Percentiles rank a stretch among this genome's conserved stretches.
phyloP scores from a whole-genome alignment of 2,329 filamentous ascomycete species.

The Aaosphaeria arxii region DNA sequence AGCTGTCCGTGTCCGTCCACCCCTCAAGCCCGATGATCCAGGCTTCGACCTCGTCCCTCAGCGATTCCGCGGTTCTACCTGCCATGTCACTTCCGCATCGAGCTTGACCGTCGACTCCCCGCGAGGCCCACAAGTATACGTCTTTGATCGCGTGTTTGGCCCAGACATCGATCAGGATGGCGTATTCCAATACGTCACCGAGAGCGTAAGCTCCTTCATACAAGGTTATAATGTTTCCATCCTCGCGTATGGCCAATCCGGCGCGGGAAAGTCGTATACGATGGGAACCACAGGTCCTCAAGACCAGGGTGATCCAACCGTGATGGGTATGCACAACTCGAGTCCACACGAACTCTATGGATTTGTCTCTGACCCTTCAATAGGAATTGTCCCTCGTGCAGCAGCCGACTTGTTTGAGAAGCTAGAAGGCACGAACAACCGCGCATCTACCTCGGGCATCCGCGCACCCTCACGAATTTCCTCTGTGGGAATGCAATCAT shows the following conservation, averaged over 20 bases:
- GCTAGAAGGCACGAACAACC: constrained; percentile 61
- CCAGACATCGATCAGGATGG: constrained; percentile 82
- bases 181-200: constrained; percentile 88
- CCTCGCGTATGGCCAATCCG: constrained; percentile 94
- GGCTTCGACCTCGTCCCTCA: constrained; percentile 94
- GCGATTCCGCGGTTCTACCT: constrained; percentile 89
- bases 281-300: constrained; percentile 91
- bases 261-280: constrained; percentile 95
- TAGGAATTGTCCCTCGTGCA: constrained; percentile 93
- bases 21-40: constrained; percentile 78
- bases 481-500: constrained; percentile 48
- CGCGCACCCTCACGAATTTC: constrained; percentile 79
- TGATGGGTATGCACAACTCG: constrained; percentile 67
- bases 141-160: constrained; percentile 92
- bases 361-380: not conserved
- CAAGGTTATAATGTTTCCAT: constrained; percentile 99
- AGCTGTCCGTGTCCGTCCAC: constrained; percentile 92
- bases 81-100: constrained; percentile 82
- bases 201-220: constrained; percentile 85
- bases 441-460: constrained; percentile 72
- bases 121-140: constrained; percentile 89
- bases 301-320: constrained; percentile 67
- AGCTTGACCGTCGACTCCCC: constrained; percentile 86
- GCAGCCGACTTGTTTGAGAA: constrained; percentile 85
- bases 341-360: not conserved